These are phyloP conservation scores for Neophaeococcomyces mojaviensis DNA, from an alignment of 2,329 filamentous ascomycete genomes.

Conservation along the genomic window DNA sequence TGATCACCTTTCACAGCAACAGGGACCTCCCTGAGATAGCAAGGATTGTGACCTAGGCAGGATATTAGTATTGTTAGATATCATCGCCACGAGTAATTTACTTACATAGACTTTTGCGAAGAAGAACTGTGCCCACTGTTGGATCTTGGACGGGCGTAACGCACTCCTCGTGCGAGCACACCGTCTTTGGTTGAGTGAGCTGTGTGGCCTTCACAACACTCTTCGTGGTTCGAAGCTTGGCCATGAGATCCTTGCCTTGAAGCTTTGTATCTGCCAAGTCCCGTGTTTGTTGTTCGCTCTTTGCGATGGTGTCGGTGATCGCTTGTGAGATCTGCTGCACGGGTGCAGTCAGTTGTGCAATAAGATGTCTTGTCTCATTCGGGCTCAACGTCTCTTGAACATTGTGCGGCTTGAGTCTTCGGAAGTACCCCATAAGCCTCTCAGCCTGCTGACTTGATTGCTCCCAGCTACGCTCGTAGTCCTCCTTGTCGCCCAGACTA, in stretches of 20 bases:
- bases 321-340: constrained; percentile 31
- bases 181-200: constrained; percentile 27
- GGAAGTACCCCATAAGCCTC: constrained; percentile 29
- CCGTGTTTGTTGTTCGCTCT: constrained; percentile 26
- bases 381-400: constrained; percentile 34
- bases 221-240: constrained; percentile 24
- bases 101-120: too few species aligned
- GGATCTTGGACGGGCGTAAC: constrained; percentile 24
- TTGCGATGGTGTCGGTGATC: constrained; percentile 28
- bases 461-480: constrained; percentile 32
- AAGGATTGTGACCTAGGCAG: constrained; percentile 29
- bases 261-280: constrained; percentile 24
- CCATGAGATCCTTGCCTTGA: constrained; percentile 24
- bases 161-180: constrained; percentile 27
- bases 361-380: constrained; percentile 32
- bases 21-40: constrained; percentile 25
- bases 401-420: constrained; percentile 25
- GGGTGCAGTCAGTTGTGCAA: constrained; percentile 31
- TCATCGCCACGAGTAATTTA: too few species aligned
- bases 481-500: constrained; percentile 27
- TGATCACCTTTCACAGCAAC: constrained; percentile 23
- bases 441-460: constrained; percentile 28
- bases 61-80: constrained; percentile 27
- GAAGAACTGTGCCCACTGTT: neutral
- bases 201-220: constrained; percentile 19